These are phyloP conservation scores for Raffaelea arxii DNA, from an alignment of 2,329 filamentous ascomycete genomes.

Conservation along the genomic window DNA sequence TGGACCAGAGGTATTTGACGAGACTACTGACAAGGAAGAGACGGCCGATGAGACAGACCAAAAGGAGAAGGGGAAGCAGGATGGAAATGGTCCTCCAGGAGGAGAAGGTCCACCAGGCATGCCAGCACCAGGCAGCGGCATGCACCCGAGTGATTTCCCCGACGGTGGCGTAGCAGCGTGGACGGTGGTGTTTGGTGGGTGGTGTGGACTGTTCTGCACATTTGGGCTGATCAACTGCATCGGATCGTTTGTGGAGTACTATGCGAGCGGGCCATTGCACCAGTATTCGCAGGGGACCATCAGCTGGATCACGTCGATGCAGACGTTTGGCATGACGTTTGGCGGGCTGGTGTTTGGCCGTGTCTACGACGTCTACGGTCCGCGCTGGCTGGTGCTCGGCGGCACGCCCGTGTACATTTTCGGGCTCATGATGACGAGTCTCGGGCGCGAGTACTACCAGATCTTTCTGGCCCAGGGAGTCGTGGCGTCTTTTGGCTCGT, in stretches of 20 bases:
- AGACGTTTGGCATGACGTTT: slow-evolving; percentile 34
- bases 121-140: too few relatives aligned
- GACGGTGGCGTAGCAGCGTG: slow-evolving; percentile 42
- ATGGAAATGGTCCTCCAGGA: too few relatives aligned
- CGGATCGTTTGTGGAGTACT: slow-evolving; percentile 50
- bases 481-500: slow-evolving; percentile 21
- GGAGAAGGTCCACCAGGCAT: slow-evolving; percentile 5
- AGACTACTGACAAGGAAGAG: neutral
- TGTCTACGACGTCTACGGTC: slow-evolving; percentile 48
- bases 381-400: slow-evolving; percentile 39
- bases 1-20: slow-evolving; percentile 4
- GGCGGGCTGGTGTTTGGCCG: slow-evolving; percentile 35
- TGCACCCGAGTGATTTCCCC: slow-evolving; percentile 36
- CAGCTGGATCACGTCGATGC: slow-evolving; percentile 47
- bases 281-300: slow-evolving; percentile 38
- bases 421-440: slow-evolving; percentile 50
- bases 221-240: slow-evolving; percentile 30
- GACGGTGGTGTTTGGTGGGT: slow-evolving; percentile 32
- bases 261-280: slow-evolving; percentile 34
- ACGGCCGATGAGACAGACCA: too few relatives aligned
- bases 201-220: slow-evolving; percentile 25
- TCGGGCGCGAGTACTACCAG: slow-evolving; percentile 31
- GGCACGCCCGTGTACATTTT: slow-evolving; percentile 46
- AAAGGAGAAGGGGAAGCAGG: too few relatives aligned
- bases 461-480: slow-evolving; percentile 28